These are phyloP conservation scores for Nelumbo lutea DNA, from an alignment of 164 flowering plant genomes.

Conservation along the genomic window DNA sequence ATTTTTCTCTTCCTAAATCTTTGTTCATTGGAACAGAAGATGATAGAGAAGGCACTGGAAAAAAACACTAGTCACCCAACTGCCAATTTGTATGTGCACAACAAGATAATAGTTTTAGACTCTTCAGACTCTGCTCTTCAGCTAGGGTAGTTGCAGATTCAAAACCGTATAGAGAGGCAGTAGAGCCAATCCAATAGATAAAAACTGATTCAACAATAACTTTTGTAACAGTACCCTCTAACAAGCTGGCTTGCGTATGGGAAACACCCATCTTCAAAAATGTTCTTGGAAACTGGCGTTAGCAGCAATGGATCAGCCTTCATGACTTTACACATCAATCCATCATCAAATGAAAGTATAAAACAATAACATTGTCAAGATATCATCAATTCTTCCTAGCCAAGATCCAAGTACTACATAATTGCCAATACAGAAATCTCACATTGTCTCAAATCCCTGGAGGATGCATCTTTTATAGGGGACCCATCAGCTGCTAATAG, in stretches of 20 bases:
- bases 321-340: constrained; percentile 77
- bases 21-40: constrained; percentile 31
- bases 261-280: constrained; percentile 71
- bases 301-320: constrained; percentile 81
- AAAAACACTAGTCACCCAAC: constrained; percentile 93
- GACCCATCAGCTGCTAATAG: constrained; percentile 55
- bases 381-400: constrained; percentile 94
- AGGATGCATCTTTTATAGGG: constrained; percentile 48
- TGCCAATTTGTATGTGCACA: constrained; percentile 94
- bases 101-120: constrained; percentile 72
- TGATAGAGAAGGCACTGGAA: constrained; percentile 36
- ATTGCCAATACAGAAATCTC: constrained; percentile 81
- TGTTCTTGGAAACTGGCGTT: constrained; percentile 55
- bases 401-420: constrained; percentile 90
- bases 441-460: constrained; percentile 70
- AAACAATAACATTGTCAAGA: constrained; percentile 80
- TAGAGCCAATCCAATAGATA: constrained; percentile 91
- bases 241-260: constrained; percentile 71
- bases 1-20: constrained; percentile 24
- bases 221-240: constrained; percentile 83
- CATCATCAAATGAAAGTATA: constrained; percentile 65
- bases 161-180: constrained; percentile 68
- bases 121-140: constrained; percentile 85
- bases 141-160: constrained; percentile 73
- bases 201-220: constrained; percentile 83